Percentiles rank a stretch among this genome's conserved stretches.
phyloP scores from a whole-genome alignment of 495 filamentous ascomycete species.

The Penicillium daleae region DNA sequence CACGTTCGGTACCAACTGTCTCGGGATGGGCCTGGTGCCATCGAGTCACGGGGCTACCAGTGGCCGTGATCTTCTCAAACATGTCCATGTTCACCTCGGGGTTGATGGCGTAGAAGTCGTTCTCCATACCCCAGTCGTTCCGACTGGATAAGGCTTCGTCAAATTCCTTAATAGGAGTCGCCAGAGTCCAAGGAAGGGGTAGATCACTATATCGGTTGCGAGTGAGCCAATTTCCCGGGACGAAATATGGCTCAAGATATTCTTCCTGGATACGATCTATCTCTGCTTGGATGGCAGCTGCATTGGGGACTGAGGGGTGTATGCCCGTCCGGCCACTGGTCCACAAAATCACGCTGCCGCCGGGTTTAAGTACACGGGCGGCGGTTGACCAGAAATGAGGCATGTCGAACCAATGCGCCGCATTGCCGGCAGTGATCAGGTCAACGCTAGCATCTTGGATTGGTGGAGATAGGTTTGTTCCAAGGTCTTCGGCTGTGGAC shows the following conservation, averaged over 20 bases:
- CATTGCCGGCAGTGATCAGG: constrained; percentile 53
- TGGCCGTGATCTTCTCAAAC: constrained; percentile 41
- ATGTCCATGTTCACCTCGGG: constrained; percentile 30
- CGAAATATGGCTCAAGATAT: constrained; percentile 38
- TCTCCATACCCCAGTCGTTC: constrained; percentile 43
- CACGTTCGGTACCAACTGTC: constrained; percentile 29
- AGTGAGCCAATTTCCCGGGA: constrained; percentile 41
- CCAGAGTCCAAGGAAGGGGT: constrained; percentile 54
- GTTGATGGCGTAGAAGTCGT: constrained; percentile 16
- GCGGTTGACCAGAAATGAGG: constrained; percentile 54
- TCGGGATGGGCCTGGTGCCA: constrained; percentile 55
- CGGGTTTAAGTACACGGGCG: constrained; percentile 53
- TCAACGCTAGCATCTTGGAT: constrained; percentile 48
- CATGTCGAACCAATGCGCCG: constrained; percentile 68
- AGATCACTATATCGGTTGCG: constrained; percentile 46
- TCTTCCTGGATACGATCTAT: constrained; percentile 37
- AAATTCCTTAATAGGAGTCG: constrained; percentile 41
- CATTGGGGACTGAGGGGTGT: constrained; percentile 42
- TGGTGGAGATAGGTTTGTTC: constrained; percentile 14
- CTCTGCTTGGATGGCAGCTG: constrained; percentile 30
- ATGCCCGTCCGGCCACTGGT: constrained; percentile 21
- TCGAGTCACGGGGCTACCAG: constrained; percentile 47
- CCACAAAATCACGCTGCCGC: constrained; percentile 63
- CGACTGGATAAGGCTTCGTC: constrained; percentile 42
- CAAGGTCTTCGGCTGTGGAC: constrained; percentile 50